A percentile compares a stretch with the other conserved stretches of the same genome.
Evolutionary conservation across 1,284 basidiomycete genomes (phyloP).

Genomic region (Phlebopus sp.): DNA sequence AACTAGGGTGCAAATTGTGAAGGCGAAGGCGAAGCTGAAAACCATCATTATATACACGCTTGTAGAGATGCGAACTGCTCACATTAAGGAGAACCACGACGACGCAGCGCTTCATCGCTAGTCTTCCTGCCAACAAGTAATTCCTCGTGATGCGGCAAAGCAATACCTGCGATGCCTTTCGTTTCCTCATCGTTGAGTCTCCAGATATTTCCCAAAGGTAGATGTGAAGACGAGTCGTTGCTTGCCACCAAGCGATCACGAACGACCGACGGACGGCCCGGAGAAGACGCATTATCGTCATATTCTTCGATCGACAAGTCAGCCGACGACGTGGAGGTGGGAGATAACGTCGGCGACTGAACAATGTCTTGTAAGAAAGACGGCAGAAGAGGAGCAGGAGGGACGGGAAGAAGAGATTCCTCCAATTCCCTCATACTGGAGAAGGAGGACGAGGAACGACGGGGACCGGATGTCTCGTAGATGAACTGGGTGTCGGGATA

Average conservation of each 20-base stretch:
- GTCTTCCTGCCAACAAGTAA: conserved; percentile 33
- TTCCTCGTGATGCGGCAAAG: conserved; percentile 34
- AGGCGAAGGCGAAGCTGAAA: not conserved
- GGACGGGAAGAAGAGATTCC: conserved; percentile 13
- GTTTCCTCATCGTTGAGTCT: conserved; percentile 62
- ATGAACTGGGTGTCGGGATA: conserved; percentile 49
- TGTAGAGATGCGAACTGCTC: conserved; percentile 2
- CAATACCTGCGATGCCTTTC: conserved; percentile 44
- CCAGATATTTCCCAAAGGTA: conserved; percentile 58
- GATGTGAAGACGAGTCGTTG: conserved; percentile 32
- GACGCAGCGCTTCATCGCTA: conserved; percentile 33
- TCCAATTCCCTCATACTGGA: conserved; percentile 24
- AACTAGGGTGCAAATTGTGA: not conserved
- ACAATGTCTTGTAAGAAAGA: conserved; percentile 73
- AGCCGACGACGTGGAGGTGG: conserved; percentile 59
- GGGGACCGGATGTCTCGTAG: conserved; percentile 59
- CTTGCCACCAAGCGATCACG: conserved; percentile 24
- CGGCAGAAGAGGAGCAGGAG: conserved; percentile 54
- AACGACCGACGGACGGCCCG: conserved; percentile 12
- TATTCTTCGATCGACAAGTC: conserved; percentile 62
- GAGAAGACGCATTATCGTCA: conserved; percentile 29
- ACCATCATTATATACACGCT: not conserved
- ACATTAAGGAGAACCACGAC: conserved; percentile 28
- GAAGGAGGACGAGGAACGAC: conserved; percentile 24
- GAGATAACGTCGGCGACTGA: conserved; percentile 59